Evolutionary conservation across 225 moss, liverwort and hornwort species (phyloP).

Genomic region (Rhytidiadelphus loreus): DNA sequence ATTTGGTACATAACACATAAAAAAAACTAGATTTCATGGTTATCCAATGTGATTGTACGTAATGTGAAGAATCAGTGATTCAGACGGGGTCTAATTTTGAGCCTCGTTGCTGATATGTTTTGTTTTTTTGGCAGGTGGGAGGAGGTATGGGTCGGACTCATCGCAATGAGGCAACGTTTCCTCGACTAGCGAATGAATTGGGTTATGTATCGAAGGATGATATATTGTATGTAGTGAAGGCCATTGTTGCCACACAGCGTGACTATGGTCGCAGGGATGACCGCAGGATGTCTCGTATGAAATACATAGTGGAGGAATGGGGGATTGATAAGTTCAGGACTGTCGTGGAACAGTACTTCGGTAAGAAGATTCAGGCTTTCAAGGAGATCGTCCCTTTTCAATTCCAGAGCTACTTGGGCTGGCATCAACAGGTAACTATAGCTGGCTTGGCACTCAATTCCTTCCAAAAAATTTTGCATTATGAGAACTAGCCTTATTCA

Average conservation of each 20-base stretch:
- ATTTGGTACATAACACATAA: not conserved
- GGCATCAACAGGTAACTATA: conserved; percentile 67
- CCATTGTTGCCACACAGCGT: conserved; percentile 83
- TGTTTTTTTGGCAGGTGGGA: conserved; percentile 42
- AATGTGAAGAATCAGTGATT: not conserved
- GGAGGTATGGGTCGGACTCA: conserved; percentile 94
- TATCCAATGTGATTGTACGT: not conserved
- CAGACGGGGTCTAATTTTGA: not conserved
- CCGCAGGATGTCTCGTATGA: conserved; percentile 68
- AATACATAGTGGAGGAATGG: conserved; percentile 80
- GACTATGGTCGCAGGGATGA: conserved; percentile 87
- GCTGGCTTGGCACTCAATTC: not conserved
- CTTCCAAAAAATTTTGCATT: no score
- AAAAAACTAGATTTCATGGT: not conserved
- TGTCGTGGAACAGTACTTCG: conserved; percentile 82
- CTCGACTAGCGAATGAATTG: conserved; percentile 70
- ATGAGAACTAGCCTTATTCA: not conserved
- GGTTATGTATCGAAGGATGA: conserved; percentile 81
- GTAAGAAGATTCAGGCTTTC: conserved; percentile 51
- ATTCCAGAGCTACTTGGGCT: conserved; percentile 75
- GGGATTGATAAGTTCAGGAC: conserved; percentile 71
- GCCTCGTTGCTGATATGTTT: not conserved
- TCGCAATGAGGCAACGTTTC: conserved; percentile 63
- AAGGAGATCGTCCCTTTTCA: conserved; percentile 60
- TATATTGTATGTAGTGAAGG: conserved; percentile 80